phyloP scores from a whole-genome alignment of 345 rosid species.

The Pelargonium nanum region DNA sequence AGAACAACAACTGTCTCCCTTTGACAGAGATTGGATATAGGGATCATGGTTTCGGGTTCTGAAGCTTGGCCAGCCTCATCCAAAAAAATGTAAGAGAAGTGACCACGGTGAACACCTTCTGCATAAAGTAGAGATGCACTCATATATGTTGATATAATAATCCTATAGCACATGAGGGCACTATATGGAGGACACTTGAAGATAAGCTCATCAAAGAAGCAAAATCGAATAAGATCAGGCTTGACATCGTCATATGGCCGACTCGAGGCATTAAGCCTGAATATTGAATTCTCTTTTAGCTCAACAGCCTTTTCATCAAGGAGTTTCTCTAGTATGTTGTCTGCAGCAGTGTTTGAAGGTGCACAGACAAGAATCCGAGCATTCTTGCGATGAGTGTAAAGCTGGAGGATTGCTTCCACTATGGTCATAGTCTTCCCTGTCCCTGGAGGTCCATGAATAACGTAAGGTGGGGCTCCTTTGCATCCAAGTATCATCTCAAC shows the following conservation, averaged over 20 bases:
- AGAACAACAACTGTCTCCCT: constrained; percentile 73
- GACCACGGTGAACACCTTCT: constrained; percentile 65
- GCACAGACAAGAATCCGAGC: constrained; percentile 74
- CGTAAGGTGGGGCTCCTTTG: constrained; percentile 76
- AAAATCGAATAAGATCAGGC: constrained; percentile 50
- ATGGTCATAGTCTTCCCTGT: constrained; percentile 89
- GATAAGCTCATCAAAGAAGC: constrained; percentile 52
- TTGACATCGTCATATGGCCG: constrained; percentile 60
- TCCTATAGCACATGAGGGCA: constrained; percentile 41
- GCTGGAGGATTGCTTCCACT: constrained; percentile 76
- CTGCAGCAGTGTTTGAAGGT: constrained; percentile 90
- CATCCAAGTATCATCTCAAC: constrained; percentile 72
- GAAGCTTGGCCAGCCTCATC: constrained; percentile 99
- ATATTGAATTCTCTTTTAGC: constrained; percentile 47
- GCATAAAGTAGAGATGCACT: constrained; percentile 67
- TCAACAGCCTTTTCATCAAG: constrained; percentile 33
- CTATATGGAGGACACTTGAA: constrained; percentile 63
- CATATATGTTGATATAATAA: constrained; percentile 76
- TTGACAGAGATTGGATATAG: constrained; percentile 50
- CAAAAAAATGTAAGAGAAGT: constrained; percentile 85
- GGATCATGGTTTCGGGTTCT: constrained; percentile 87
- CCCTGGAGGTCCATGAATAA: constrained; percentile 93
- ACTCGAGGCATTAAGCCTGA: constrained; percentile 76
- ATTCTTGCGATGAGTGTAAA: constrained; percentile 29
- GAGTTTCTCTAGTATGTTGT: constrained; percentile 63